Evolutionary conservation across 345 rosid genomes (phyloP), one percentile per base, ranked within the genome.

Genomic region (Euphorbia tirucalli): DNA sequence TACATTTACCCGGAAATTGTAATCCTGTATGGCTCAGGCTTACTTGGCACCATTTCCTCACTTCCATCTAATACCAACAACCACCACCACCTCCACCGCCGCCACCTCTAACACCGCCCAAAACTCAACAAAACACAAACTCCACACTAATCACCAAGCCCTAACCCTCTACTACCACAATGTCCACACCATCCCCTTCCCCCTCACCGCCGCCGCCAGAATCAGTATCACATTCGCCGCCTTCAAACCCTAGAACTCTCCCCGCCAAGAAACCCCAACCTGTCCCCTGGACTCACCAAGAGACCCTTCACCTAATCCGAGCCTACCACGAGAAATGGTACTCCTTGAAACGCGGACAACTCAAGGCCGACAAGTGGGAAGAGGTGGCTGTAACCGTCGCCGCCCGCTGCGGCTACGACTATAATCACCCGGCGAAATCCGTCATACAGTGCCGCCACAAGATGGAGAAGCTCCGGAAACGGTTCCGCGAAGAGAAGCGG

Each of bases 391-490:
- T 54, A 21, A 68, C 84, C 54, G 89, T 88, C 73, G 87, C 91
- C 25, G 78, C 77, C 62, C 90, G 89, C 67, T 87, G 93, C 79
- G 87, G 88, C 80, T 83, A 80, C 75, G 85, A 84, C 56, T 62
- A 71, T 80, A 52, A 72, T 48, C 83, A 79, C 19, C 66, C 81
- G 28, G 62, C 77, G 0, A 84, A 88, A 70, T 72, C 96, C 65
- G 58, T 90, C 52, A 72, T 84, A 56, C 94, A 90, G 83, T 91
- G 92, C 79, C 85, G 91, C 57, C 96, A 87, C 84, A 86, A 91
- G 89, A 92, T 92, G 83, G 94, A 92, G 86, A 92, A 90, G 85
- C 83, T 92, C 75, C 91, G 94, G 37, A 80, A 85, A 49, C 86
- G 90, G 54, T 84, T 83, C 85, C 83, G 90, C 73, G 62, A 88